phyloP scores from a whole-genome alignment of 352 stramenopile species.

The Nothophytophthora sp. region DNA sequence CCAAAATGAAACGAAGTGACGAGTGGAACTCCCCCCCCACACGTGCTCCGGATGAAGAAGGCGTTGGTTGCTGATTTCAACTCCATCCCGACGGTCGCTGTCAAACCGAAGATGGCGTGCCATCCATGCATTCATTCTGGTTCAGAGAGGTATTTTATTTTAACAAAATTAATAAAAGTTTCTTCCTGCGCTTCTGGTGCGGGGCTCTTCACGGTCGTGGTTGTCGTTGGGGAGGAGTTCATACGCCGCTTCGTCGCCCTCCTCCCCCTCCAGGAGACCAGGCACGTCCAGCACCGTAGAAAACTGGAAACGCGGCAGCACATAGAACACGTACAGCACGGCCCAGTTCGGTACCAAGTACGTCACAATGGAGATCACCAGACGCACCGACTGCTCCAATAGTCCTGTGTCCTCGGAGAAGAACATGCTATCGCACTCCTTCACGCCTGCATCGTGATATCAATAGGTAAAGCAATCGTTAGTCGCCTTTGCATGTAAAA shows the following conservation, averaged over 20 bases:
- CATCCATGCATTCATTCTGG: too few species aligned
- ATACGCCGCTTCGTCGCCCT: conserved; percentile 13
- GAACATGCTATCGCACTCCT: conserved; percentile 71
- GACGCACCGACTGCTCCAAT: conserved; percentile 56
- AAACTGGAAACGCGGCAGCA: conserved; percentile 68
- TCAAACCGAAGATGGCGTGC: too few species aligned
- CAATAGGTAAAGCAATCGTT: neutral
- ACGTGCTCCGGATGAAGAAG: too few species aligned
- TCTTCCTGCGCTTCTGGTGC: conserved; percentile 6
- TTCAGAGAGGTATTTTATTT: too few species aligned
- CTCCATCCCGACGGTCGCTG: too few species aligned
- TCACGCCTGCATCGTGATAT: conserved; percentile 13
- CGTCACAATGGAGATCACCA: conserved; percentile 49
- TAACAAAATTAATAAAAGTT: conserved; percentile 27
- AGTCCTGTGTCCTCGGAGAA: conserved; percentile 59
- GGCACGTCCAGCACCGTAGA: conserved; percentile 58
- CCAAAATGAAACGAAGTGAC: too few species aligned
- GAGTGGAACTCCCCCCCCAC: too few species aligned
- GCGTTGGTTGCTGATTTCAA: too few species aligned
- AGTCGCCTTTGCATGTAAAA: too few species aligned
- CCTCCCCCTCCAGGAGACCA: conserved; percentile 31
- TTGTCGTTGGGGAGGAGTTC: conserved; percentile 15
- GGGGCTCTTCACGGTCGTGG: conserved; percentile 7
- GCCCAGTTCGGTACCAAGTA: conserved; percentile 70
- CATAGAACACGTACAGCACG: conserved; percentile 73